Conservation (phyloP, 1,284 basidiomycete genomes). For the Chondrostereum purpureum region DNA sequence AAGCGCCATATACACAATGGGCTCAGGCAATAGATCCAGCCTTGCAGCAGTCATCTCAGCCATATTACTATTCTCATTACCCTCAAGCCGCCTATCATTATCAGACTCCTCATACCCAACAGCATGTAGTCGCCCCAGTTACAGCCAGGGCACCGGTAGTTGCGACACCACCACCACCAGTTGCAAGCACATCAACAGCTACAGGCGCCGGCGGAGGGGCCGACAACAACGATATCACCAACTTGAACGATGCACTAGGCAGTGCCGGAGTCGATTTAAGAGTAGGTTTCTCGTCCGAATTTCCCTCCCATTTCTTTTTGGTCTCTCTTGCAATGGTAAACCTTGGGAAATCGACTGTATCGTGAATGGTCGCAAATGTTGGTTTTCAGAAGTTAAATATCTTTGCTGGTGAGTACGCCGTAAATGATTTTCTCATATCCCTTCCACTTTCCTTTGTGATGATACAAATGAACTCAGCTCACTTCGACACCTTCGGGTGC, state of each 20-base stretch:
- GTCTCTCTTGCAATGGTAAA: neutral
- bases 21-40: neutral
- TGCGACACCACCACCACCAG: neutral
- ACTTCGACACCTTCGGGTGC: no score
- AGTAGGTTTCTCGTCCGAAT: slow-evolving; percentile 34
- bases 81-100: neutral
- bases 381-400: no score
- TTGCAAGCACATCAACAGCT: slow-evolving; percentile 14
- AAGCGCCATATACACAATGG: neutral
- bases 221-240: slow-evolving; percentile 66
- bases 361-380: no score
- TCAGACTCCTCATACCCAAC: neutral
- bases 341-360: slow-evolving; percentile 1
- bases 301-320: no score
- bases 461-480: no score
- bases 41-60: neutral
- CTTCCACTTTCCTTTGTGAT: no score
- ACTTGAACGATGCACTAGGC: slow-evolving; percentile 74
- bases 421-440: no score
- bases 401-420: no score
- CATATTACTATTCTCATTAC: neutral
- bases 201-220: slow-evolving; percentile 22
- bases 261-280: slow-evolving; percentile 78
- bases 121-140: neutral
- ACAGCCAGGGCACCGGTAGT: neutral